Conservation (phyloP, 164 flowering plant genomes). For the Chloranthus sessilifolius region DNA sequence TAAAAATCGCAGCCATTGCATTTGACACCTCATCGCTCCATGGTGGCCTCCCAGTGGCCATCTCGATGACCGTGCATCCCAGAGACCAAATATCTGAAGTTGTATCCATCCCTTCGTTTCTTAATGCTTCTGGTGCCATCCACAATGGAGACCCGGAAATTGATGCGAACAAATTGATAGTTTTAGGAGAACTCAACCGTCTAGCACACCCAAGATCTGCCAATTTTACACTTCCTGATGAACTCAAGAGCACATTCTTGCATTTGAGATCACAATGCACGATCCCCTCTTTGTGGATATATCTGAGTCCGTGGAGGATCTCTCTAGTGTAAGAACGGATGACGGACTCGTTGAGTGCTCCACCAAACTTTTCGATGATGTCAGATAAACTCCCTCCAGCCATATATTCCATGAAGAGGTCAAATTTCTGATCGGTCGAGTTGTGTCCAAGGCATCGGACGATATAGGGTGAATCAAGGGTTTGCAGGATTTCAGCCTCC, state of each 20-base stretch:
- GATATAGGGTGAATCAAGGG: slow-evolving; percentile 36
- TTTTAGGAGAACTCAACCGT: slow-evolving; percentile 15
- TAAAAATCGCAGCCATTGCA: slow-evolving; percentile 34
- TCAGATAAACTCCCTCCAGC: slow-evolving; percentile 55
- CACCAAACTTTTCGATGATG: slow-evolving; percentile 34
- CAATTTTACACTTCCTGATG: slow-evolving; percentile 34
- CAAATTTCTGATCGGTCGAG: slow-evolving; percentile 3
- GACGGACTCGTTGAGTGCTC: slow-evolving; percentile 37
- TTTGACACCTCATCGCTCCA: slow-evolving; percentile 29
- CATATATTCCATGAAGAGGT: slow-evolving; percentile 58
- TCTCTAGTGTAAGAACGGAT: slow-evolving; percentile 38
- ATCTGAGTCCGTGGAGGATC: slow-evolving; percentile 41
- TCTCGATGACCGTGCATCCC: slow-evolving; percentile 61
- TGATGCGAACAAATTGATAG: slow-evolving; percentile 1
- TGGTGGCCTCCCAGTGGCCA: slow-evolving; percentile 57
- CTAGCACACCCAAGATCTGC: slow-evolving; percentile 62
- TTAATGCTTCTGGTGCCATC: slow-evolving; percentile 69
- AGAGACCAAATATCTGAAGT: slow-evolving; percentile 61
- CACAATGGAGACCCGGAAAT: slow-evolving; percentile 56
- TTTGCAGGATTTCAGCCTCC: slow-evolving; percentile 41
- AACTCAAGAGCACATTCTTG: slow-evolving; percentile 52
- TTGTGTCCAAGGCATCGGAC: slow-evolving; percentile 39
- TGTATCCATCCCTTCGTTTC: slow-evolving; percentile 26
- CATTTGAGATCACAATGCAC: slow-evolving; percentile 63
- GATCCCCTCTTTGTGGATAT: slow-evolving; percentile 42